Conservation (phyloP, 2,329 filamentous ascomycete genomes). For the Nigrospora oryzae region DNA sequence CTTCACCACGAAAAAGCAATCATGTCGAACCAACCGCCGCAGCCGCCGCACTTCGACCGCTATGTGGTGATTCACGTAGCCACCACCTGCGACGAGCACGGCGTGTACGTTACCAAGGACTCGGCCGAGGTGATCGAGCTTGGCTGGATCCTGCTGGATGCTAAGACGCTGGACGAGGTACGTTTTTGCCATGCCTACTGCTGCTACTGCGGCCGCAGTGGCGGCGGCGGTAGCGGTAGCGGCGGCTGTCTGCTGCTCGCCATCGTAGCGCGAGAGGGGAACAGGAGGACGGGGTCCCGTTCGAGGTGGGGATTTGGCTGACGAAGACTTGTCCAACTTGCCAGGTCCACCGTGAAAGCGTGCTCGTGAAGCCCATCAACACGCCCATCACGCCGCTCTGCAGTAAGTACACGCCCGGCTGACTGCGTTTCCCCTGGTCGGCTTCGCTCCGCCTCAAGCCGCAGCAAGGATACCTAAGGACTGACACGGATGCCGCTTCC, state of each 20-base stretch:
- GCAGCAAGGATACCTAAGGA: background rate
- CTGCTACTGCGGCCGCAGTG: no score
- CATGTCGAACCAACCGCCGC: conserved; percentile 40
- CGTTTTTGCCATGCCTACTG: conserved; percentile 16
- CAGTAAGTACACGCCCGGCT: conserved; percentile 59
- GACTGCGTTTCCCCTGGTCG: no score
- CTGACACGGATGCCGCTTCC: conserved; percentile 1
- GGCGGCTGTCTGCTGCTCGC: no score
- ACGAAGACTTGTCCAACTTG: conserved; percentile 7
- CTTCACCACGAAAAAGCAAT: conserved; percentile 9
- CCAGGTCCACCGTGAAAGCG: conserved; percentile 88
- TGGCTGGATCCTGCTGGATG: conserved; percentile 93
- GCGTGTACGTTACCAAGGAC: conserved; percentile 98
- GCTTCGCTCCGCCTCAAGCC: no score
- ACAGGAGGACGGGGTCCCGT: no score
- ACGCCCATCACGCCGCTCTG: conserved; percentile 97
- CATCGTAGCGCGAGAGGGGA: no score
- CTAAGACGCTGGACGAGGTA: conserved; percentile 89
- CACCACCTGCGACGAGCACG: conserved; percentile 97
- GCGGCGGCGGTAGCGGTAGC: no score
- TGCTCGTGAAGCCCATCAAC: conserved; percentile 96
- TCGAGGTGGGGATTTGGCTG: conserved; percentile 2
- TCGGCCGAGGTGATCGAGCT: conserved; percentile 99
- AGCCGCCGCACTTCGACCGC: conserved; percentile 74
- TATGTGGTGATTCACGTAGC: conserved; percentile 98